A percentile compares a stretch with the other conserved stretches of the same genome.
These are phyloP conservation scores for Meyerozyma elateridarum DNA, from an alignment of 1,139 yeast species.

Conservation along the genomic window DNA sequence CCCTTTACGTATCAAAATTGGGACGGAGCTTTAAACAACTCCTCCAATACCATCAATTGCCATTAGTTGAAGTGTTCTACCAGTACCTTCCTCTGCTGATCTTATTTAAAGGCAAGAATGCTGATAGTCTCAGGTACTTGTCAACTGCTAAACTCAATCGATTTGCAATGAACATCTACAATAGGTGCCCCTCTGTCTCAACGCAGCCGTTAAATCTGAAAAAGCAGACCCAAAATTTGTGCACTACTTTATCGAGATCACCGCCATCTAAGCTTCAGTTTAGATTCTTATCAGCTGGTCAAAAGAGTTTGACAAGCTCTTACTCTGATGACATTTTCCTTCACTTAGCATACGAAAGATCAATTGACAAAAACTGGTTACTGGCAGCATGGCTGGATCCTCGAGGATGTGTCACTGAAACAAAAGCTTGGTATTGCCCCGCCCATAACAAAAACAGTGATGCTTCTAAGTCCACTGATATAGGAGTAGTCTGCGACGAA, in stretches of 20 bases:
- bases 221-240: conserved; percentile 19
- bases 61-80: conserved; percentile 44
- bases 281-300: conserved; percentile 29
- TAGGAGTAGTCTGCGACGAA: conserved; percentile 34
- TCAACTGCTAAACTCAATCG: conserved; percentile 46
- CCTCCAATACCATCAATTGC: conserved; percentile 35
- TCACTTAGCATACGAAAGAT: conserved; percentile 81
- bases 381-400: conserved; percentile 91
- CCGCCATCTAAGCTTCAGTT: conserved; percentile 48
- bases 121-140: conserved; percentile 41
- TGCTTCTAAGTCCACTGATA: conserved; percentile 17
- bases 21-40: conserved; percentile 44
- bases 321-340: conserved; percentile 65
- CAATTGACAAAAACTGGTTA: conserved; percentile 78
- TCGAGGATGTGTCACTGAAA: conserved; percentile 57
- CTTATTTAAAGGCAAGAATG: conserved; percentile 34
- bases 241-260: conserved; percentile 41
- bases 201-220: conserved; percentile 16
- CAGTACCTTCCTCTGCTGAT: conserved; percentile 55
- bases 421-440: conserved; percentile 64
- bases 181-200: conserved; percentile 40
- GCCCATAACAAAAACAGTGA: conserved; percentile 12
- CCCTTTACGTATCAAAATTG: conserved; percentile 43
- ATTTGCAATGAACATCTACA: conserved; percentile 61
- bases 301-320: conserved; percentile 12